These are phyloP conservation scores for Sisymbrium irio DNA, from an alignment of 345 rosid species.

Conservation along the genomic window DNA sequence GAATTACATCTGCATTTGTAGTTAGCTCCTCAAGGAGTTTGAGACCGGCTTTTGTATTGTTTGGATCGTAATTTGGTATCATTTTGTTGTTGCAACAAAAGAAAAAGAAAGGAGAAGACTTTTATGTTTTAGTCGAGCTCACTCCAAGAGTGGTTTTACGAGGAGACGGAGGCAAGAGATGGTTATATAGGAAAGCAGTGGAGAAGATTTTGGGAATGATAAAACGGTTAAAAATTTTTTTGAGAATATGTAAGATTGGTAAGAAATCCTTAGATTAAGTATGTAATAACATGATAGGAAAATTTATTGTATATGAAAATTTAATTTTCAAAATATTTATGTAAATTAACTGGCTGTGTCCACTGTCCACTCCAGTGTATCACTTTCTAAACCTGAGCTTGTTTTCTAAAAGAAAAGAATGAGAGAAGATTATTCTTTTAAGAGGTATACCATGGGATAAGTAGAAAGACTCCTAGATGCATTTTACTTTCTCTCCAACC, in stretches of 20 bases:
- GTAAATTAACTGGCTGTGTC: background rate
- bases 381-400: background rate
- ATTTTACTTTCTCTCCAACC: no score
- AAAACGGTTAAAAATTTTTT: no score
- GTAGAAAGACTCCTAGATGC: no score
- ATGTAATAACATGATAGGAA: no score
- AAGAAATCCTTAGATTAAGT: no score
- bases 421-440: background rate
- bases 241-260: no score
- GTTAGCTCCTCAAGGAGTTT: constrained; percentile 73
- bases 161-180: background rate
- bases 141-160: background rate
- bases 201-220: background rate
- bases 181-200: background rate
- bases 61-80: constrained; percentile 71
- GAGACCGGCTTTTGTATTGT: constrained; percentile 65
- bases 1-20: constrained; percentile 54
- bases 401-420: background rate
- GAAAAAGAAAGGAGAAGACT: background rate
- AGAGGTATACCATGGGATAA: no score
- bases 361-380: background rate
- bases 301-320: background rate
- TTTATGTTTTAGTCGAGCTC: background rate
- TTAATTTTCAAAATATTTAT: background rate
- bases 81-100: constrained; percentile 25